A percentile compares a stretch with the other conserved stretches of the same genome.
Conservation (phyloP, 2,329 filamentous ascomycete genomes). For the Trichoderma aggressivum region DNA sequence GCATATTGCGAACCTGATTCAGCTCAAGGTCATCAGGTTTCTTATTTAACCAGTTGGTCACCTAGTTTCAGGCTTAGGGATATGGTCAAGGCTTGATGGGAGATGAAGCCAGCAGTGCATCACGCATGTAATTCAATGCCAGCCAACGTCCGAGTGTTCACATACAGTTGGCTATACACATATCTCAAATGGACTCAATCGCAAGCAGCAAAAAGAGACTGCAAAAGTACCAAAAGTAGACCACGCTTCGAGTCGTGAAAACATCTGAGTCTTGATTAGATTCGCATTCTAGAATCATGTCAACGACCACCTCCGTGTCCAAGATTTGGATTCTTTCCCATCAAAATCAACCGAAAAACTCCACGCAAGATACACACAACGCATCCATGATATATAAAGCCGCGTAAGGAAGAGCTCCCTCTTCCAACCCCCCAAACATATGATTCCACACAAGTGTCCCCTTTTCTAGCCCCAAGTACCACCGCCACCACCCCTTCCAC, state of each 20-base stretch:
- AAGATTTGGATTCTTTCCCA: background rate
- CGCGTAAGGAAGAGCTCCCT: background rate
- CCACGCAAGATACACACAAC: background rate
- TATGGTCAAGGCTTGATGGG: background rate
- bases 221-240: background rate
- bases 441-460: background rate
- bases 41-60: background rate
- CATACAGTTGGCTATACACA: background rate
- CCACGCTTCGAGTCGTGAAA: background rate
- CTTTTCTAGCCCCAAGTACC: conserved; percentile 79
- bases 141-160: background rate
- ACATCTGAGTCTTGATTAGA: background rate
- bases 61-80: background rate
- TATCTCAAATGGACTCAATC: background rate
- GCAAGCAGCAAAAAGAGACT: background rate
- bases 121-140: background rate
- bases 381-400: background rate
- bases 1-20: background rate
- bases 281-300: background rate
- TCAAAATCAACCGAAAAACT: background rate
- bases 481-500: conserved; percentile 76
- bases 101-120: background rate
- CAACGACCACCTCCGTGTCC: background rate
- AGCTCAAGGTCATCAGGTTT: background rate
- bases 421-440: background rate